Percentiles rank a stretch among this genome's conserved stretches.
Conservation (phyloP, 164 flowering plant genomes). For the Berberis thunbergii region DNA sequence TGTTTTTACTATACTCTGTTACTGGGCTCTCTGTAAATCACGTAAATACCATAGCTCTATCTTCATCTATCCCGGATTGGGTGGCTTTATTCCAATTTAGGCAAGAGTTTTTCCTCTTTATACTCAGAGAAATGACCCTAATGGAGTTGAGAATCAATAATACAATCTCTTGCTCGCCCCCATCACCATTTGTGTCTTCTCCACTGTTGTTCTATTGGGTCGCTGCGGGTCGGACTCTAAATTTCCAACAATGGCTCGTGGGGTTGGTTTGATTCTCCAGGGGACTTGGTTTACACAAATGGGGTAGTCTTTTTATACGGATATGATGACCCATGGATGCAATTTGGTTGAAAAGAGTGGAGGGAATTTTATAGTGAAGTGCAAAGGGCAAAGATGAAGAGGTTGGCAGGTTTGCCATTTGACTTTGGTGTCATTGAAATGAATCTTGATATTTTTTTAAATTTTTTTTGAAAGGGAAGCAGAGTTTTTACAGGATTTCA, state of each 20-base stretch:
- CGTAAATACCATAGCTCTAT: conserved; percentile 23
- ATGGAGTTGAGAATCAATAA: conserved; percentile 82
- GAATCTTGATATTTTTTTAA: too few relatives aligned
- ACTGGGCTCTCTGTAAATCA: conserved; percentile 26
- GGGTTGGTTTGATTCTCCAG: conserved; percentile 65
- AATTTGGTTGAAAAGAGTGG: conserved; percentile 50
- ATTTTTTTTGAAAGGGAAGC: too few relatives aligned
- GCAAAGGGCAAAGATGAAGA: too few relatives aligned
- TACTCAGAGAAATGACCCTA: conserved; percentile 50
- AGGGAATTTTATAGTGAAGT: conserved; percentile 72
- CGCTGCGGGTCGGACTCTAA: conserved; percentile 11
- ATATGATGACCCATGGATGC: conserved; percentile 60
- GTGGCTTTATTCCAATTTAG: conserved; percentile 52
- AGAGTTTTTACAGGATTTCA: too few relatives aligned
- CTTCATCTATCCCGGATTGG: conserved; percentile 31
- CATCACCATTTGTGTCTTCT: conserved; percentile 44
- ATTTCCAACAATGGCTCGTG: conserved; percentile 51
- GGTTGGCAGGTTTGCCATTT: too few relatives aligned
- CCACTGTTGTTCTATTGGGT: conserved; percentile 45
- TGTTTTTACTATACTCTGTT: conserved; percentile 57
- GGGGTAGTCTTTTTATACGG: conserved; percentile 72
- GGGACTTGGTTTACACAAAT: conserved; percentile 92
- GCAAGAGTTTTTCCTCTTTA: conserved; percentile 74
- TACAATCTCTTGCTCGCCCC: conserved; percentile 76
- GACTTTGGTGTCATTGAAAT: too few relatives aligned